phyloP scores from a whole-genome alignment of 2,329 filamentous ascomycete species.

The Hymenoscyphus infarciens region DNA sequence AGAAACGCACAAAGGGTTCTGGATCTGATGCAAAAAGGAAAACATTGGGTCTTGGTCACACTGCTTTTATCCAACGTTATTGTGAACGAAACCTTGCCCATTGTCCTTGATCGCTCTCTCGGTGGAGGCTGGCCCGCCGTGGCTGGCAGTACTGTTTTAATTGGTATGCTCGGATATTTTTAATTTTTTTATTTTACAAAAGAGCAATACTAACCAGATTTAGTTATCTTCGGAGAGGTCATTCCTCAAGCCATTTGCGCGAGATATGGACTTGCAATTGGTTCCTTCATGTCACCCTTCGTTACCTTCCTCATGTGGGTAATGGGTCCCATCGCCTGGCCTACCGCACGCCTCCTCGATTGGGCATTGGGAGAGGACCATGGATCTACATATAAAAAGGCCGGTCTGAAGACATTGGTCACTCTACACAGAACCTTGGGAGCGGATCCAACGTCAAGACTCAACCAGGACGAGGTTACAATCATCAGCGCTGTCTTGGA shows the following conservation, averaged over 20 bases:
- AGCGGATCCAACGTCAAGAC: constrained; percentile 73
- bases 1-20: constrained; percentile 82
- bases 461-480: constrained; percentile 97
- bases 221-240: constrained; percentile 97
- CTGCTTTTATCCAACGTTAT: constrained; percentile 94
- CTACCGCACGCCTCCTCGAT: constrained; percentile 92
- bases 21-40: constrained; percentile 76
- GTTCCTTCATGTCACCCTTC: constrained; percentile 85
- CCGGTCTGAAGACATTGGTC: constrained; percentile 91
- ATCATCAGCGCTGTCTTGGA: constrained; percentile 97
- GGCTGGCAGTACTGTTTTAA: constrained; percentile 86
- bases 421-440: constrained; percentile 91
- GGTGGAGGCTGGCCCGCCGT: constrained; percentile 94
- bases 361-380: constrained; percentile 91
- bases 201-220: constrained; percentile 25
- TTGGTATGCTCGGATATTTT: constrained; percentile 58
- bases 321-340: constrained; percentile 86
- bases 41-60: constrained; percentile 97
- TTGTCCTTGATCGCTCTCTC: constrained; percentile 88
- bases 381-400: constrained; percentile 97
- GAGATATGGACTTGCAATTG: constrained; percentile 90
- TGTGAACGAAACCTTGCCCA: constrained; percentile 93
- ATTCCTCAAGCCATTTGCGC: constrained; percentile 96
- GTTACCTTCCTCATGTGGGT: constrained; percentile 90
- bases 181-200: too few relatives aligned